Conservation (phyloP, 129 eudicot species). For the Arctium lappa region DNA sequence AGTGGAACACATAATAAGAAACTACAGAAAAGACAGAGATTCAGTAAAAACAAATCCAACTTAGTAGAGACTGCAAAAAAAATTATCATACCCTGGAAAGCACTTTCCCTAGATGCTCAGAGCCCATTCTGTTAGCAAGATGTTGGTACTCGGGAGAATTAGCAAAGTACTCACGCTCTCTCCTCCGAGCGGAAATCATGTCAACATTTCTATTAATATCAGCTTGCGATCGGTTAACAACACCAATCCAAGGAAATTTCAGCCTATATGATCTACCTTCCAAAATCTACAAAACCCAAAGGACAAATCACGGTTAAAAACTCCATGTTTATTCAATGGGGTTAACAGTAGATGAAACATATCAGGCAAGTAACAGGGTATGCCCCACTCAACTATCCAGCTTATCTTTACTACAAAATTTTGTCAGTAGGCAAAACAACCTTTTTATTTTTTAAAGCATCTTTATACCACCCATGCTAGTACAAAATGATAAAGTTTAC, state of each 20-base stretch:
- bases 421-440: not conserved
- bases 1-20: not conserved
- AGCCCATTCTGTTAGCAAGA: conserved; percentile 87
- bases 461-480: not conserved
- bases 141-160: conserved; percentile 69
- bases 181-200: conserved; percentile 88
- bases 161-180: conserved; percentile 75
- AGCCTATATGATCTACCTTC: conserved; percentile 85
- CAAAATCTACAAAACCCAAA: conserved; percentile 48
- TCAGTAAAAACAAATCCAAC: not conserved
- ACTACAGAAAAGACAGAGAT: not conserved
- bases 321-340: not conserved
- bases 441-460: not conserved
- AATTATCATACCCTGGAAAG: conserved; percentile 56
- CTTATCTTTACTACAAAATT: not conserved
- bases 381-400: not conserved
- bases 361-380: not conserved
- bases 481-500: not conserved
- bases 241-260: conserved; percentile 96
- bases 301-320: not conserved
- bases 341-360: not conserved
- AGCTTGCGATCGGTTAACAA: conserved; percentile 94
- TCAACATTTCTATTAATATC: conserved; percentile 80
- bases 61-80: not conserved
- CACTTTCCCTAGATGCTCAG: conserved; percentile 87